A percentile compares a stretch with the other conserved stretches of the same genome.
Conservation (phyloP, 306 rosid genomes). For the Vachellia pachyceras region DNA sequence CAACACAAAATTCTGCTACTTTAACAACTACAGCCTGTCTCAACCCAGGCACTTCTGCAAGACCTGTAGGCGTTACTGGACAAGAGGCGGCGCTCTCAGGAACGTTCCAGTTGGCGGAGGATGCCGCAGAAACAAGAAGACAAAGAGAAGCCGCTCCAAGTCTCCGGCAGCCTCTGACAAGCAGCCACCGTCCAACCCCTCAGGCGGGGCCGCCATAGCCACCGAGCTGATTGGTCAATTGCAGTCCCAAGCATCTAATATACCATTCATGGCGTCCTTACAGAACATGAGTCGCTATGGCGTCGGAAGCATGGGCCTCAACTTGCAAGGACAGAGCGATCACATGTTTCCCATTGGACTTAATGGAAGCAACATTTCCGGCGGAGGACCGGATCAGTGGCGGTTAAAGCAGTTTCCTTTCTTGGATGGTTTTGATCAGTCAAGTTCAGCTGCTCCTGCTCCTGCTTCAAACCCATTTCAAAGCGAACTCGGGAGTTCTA, state of each 20-base stretch:
- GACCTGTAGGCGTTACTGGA: constrained; percentile 84
- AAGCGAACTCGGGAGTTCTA: constrained; percentile 33
- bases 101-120: constrained; percentile 85
- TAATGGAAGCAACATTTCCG: constrained; percentile 15
- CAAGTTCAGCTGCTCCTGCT: constrained; percentile 25
- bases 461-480: not conserved
- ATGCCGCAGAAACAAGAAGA: constrained; percentile 73
- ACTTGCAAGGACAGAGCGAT: constrained; percentile 49
- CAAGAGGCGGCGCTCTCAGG: constrained; percentile 74
- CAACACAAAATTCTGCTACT: constrained; percentile 82
- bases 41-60: constrained; percentile 89
- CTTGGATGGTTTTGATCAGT: constrained; percentile 45
- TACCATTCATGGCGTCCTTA: constrained; percentile 55
- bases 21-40: constrained; percentile 65
- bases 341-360: constrained; percentile 45
- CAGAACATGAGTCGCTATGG: constrained; percentile 55
- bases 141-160: constrained; percentile 53
- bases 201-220: constrained; percentile 26
- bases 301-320: constrained; percentile 49
- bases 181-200: constrained; percentile 28
- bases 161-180: constrained; percentile 50
- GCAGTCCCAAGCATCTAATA: constrained; percentile 43
- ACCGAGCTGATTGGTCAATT: constrained; percentile 40
- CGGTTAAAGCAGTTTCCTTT: constrained; percentile 58
- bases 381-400: constrained; percentile 49